phyloP scores from a whole-genome alignment of 305 asterid genomes.

The Salvia sclarea region DNA sequence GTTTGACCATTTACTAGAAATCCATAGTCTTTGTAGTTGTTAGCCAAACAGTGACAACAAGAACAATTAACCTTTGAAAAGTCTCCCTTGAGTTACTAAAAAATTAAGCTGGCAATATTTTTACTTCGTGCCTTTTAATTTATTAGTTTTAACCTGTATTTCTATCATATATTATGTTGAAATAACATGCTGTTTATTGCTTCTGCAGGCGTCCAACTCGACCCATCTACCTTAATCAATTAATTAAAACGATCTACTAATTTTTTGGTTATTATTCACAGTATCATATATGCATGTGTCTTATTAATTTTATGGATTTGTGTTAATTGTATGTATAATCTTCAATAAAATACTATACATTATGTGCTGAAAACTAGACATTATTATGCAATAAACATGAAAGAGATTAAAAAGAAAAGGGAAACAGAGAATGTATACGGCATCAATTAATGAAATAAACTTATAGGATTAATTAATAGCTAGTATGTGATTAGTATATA shows the following conservation, averaged over 20 bases:
- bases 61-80: constrained; percentile 6
- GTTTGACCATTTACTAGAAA: constrained; percentile 1
- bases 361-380: too few relatives aligned
- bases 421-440: background rate
- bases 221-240: too few relatives aligned
- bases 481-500: background rate
- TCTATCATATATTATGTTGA: background rate
- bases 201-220: too few relatives aligned
- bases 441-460: background rate
- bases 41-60: constrained; percentile 36
- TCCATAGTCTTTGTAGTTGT: constrained; percentile 40
- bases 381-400: background rate
- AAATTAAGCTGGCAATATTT: background rate
- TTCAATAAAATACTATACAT: too few relatives aligned
- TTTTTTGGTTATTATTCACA: too few relatives aligned
- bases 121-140: background rate
- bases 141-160: background rate
- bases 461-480: background rate
- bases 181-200: background rate
- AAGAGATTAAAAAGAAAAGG: background rate
- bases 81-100: background rate
- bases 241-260: too few relatives aligned
- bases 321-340: too few relatives aligned
- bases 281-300: too few relatives aligned
- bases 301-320: too few relatives aligned